Base-by-base conservation (phyloP, 208 protist genomes). In the Leishmania martiniquensis region DNA sequence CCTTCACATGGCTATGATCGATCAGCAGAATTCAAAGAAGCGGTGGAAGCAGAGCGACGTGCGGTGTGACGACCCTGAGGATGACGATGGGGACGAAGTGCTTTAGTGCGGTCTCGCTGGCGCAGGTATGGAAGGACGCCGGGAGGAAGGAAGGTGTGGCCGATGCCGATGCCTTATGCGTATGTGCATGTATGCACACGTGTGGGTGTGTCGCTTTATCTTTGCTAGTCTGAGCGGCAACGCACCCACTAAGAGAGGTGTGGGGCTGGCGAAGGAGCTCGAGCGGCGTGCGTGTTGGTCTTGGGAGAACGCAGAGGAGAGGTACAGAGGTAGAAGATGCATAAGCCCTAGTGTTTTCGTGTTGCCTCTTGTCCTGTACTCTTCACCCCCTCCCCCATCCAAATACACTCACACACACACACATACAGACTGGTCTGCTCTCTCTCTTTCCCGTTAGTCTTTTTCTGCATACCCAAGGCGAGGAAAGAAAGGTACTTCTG, bases 1-100 rank as follows among this genome's bases (percentile, higher is more conserved):
- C 71, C 85, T 97, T 17, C 83, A 81, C 60, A 87, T 92, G 84
- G 69, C 79, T n/a, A 72, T 76, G 20, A 77, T 86, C 9, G 75
- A 82, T 25, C 63, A 72, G 9, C 81, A 82, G 22, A 72, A 72
- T 17, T 80, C 78, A 9, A 86, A 83, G 73, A 89, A 92, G 67
- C 76, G 77, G 45, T 85, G 79, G 77, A 71, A 79, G 71, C 67
- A 82, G 22, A 60, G 47, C 15, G 47, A 32, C 39, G 45, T 76
- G 42, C 67, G 54, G 29, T 57, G 76, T 51, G 37, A 84, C 42
- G 73, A 77, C 39, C 34, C 74, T 45, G 77, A 76, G 32, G 44
- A 73, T 60, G 85, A 85, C 29, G 80, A 83, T 45, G 78, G 66
- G 5, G 82, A 85, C 65, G 82, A 86, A 49, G 34, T 73, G 67